phyloP scores from a whole-genome alignment of 2,329 filamentous ascomycete species.

The Cordyceps farinosa region DNA sequence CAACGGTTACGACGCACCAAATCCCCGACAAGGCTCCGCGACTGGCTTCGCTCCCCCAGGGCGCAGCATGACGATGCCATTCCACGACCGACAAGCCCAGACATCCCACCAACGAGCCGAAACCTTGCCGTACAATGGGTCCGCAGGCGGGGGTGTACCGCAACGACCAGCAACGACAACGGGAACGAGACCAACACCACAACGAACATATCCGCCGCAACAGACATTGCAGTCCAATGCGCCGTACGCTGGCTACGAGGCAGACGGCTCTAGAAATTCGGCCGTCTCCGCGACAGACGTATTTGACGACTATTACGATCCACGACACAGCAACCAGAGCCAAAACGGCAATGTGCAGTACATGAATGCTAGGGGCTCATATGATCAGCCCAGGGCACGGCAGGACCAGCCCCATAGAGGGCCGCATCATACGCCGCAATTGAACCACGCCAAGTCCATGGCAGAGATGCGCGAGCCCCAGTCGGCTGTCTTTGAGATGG shows the following conservation, averaged over 20 bases:
- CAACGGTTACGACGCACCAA: constrained; percentile 22
- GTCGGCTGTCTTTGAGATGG: constrained; percentile 71
- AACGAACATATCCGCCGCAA: constrained; percentile 7
- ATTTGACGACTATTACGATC: constrained; percentile 26
- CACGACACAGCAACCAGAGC: constrained; percentile 26
- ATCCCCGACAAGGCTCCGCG: constrained; percentile 24
- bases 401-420: constrained; percentile 45
- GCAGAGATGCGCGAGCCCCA: constrained; percentile 62
- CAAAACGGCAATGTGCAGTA: constrained; percentile 20
- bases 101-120: constrained; percentile 36
- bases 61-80: constrained; percentile 62
- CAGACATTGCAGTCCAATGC: constrained; percentile 24
- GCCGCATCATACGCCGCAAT: constrained; percentile 48
- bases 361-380: constrained; percentile 35
- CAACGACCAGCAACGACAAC: constrained; percentile 54
- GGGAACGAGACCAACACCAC: constrained; percentile 37
- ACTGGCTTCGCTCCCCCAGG: constrained; percentile 48
- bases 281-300: constrained; percentile 21
- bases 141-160: constrained; percentile 43
- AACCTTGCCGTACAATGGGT: constrained; percentile 45
- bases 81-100: constrained; percentile 40
- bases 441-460: constrained; percentile 63
- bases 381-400: constrained; percentile 46
- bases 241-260: constrained; percentile 16
- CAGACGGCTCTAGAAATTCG: neutral